Evolutionary conservation across 495 filamentous ascomycete genomes (phyloP), one percentile per base, ranked within the genome.

Genomic region (Penicillium cataractarum): DNA sequence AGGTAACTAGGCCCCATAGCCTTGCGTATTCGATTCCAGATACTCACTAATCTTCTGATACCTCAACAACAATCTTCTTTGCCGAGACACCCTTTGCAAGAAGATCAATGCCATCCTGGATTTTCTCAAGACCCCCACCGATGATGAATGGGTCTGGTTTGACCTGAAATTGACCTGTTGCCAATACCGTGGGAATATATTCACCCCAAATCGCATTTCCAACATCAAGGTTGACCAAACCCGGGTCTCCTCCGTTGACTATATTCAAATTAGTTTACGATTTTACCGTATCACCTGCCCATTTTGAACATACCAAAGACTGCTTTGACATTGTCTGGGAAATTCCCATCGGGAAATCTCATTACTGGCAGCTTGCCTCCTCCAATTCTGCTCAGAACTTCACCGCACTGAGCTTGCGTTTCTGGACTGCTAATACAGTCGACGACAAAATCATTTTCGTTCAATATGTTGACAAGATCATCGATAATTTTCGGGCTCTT

Each of bases 51-150:
- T 48, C 44, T n/a, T 27, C 2, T 2, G 22, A 26, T 24, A 48
- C 15, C 22, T 48, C 44, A 15, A 48, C 22, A 26, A 49, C 40
- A 15, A 58, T 8, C 69, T 80, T 81, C 53, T 68, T 69, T 2
- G 75, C 76, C 22, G 71, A 74, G 4, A 78, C 68, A 2, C 79
- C 81, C 29, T 72, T 69, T 22, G 58, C 61, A 33, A 71, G 57
- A 19, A 73, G 44, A 66, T 80, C 67, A 26, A 82, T 49, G 21
- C 71, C 80, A 9, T 65, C 67, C 65, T 83, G 76, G 7, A 82
- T 55, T 24, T 65, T 68, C 26, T 78, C 76, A 57, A 85, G 59
- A 17, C 81, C 81, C 1, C 68, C 67, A 1, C 73, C 75, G 2
- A 79, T 69, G 29, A 81, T 71, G 21, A 60, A 24, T 0, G 76